Conservation (phyloP, 2,329 filamentous ascomycete species). For the Monosporascus sp. region DNA sequence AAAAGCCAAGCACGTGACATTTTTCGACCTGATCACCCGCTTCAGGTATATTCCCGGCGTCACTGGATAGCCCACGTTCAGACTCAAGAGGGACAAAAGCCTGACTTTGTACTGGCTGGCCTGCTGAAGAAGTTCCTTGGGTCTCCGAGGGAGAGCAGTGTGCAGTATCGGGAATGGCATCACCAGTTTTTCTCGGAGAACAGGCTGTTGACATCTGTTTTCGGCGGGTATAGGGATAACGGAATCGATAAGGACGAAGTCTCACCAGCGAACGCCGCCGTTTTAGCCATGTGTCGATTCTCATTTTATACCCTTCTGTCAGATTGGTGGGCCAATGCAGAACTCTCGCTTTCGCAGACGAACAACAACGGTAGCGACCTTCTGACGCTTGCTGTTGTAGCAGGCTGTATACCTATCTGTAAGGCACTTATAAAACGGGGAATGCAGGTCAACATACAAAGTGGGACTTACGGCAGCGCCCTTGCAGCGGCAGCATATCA, state of each 20-base stretch:
- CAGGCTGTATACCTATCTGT: constrained; percentile 1
- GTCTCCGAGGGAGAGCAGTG: not conserved
- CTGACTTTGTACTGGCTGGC: not conserved
- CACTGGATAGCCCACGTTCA: constrained; percentile 5
- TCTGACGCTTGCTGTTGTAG: not conserved
- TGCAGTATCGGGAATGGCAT: constrained; percentile 5
- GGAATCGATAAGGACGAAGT: not conserved
- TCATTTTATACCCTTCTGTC: constrained; percentile 3
- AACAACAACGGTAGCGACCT: not conserved
- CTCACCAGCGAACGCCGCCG: not conserved
- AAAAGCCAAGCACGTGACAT: not conserved
- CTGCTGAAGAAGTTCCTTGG: constrained; percentile 7
- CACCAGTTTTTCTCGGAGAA: not conserved
- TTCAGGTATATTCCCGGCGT: constrained; percentile 1
- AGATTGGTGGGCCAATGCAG: constrained; percentile 2
- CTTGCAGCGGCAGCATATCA: not conserved
- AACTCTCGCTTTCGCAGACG: not conserved
- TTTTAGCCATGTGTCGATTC: constrained; percentile 1
- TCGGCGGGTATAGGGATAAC: not conserved
- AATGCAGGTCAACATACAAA: not conserved
- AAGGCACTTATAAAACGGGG: not conserved
- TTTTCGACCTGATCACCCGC: not conserved
- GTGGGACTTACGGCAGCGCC: not conserved
- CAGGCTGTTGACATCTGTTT: not conserved
- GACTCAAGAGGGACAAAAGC: constrained; percentile 2